Conservation (phyloP, 2,329 filamentous ascomycete species). For the Botrytis squamosa region DNA sequence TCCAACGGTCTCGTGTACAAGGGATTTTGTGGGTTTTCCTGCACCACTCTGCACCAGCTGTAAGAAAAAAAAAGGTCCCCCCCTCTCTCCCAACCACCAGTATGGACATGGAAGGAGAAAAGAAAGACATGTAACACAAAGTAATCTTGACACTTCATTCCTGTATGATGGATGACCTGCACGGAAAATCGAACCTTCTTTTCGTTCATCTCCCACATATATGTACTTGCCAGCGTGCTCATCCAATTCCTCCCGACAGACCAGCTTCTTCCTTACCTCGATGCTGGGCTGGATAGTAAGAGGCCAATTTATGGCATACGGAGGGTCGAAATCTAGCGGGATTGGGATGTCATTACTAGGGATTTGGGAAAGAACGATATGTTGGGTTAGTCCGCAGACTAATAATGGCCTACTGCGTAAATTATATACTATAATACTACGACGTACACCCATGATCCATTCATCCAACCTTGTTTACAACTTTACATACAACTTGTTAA, state of each 20-base stretch:
- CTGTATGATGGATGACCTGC: neutral
- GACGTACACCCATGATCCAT: neutral
- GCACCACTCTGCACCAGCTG: neutral
- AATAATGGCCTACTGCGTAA: neutral
- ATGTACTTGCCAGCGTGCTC: neutral
- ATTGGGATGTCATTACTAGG: neutral
- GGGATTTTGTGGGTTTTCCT: constrained; percentile 12
- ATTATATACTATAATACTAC: neutral
- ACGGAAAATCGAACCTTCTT: neutral
- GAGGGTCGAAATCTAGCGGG: no score
- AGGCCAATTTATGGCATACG: neutral
- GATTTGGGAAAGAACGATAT: neutral
- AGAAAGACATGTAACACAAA: neutral
- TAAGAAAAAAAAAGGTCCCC: neutral
- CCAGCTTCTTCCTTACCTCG: neutral
- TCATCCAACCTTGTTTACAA: constrained; percentile 1
- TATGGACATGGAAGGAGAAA: neutral
- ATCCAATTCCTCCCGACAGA: no score
- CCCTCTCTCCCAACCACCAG: neutral
- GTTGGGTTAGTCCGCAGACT: neutral
- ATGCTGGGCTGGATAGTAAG: neutral
- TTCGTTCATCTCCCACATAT: neutral
- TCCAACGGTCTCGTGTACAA: constrained; percentile 8
- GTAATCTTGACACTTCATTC: neutral
- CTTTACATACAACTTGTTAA: no score